These are phyloP conservation scores for Paralagenidium karlingii DNA, from an alignment of 352 stramenopile genomes.

Conservation along the genomic window DNA sequence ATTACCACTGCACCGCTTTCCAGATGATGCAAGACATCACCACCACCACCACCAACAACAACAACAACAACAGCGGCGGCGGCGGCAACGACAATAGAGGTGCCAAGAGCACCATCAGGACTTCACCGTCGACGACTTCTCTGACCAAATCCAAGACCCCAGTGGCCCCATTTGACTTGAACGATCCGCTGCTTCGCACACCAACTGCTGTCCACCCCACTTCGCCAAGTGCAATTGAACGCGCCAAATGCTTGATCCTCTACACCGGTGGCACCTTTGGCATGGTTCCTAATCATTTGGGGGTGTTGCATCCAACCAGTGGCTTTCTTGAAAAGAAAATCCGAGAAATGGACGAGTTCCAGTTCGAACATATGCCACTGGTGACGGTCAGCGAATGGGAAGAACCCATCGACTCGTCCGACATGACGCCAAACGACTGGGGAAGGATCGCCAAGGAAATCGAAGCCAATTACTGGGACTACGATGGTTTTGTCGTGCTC, in stretches of 20 bases:
- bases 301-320: constrained; percentile 69
- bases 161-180: no score
- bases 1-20: no score
- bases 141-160: no score
- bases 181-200: no score
- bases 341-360: constrained; percentile 77
- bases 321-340: constrained; percentile 85
- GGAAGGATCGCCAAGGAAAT: constrained; percentile 87
- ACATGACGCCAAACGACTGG: constrained; percentile 88
- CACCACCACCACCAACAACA: no score
- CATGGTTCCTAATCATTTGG: constrained; percentile 69
- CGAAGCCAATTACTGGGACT: constrained; percentile 90
- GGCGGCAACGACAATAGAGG: no score
- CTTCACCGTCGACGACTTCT: no score
- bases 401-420: constrained; percentile 84
- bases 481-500: constrained; percentile 95
- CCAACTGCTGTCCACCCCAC: no score
- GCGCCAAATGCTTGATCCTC: constrained; percentile 68
- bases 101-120: no score
- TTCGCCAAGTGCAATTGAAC: no score
- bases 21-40: no score
- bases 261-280: constrained; percentile 89
- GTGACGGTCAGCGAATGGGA: constrained; percentile 68
- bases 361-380: constrained; percentile 65
- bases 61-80: no score